Conservation (phyloP, 768 basidiomycete species). For the Tulasnella sp. region DNA sequence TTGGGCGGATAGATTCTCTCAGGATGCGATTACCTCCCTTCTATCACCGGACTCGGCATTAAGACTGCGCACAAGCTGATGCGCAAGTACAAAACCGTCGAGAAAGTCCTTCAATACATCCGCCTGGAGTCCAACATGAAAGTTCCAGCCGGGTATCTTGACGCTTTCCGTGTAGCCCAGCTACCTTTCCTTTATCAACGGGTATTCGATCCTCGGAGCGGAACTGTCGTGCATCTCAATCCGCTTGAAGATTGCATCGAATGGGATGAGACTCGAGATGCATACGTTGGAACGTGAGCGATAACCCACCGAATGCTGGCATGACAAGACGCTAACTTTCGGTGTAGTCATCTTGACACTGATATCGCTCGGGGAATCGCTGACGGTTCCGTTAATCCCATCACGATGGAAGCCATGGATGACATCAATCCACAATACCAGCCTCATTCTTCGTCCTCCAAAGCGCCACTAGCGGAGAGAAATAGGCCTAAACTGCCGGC, state of each 20-base stretch:
- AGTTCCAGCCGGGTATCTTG: conserved; percentile 72
- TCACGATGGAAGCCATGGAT: conserved; percentile 60
- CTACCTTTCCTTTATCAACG: conserved; percentile 90
- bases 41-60: conserved; percentile 85
- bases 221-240: conserved; percentile 66
- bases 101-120: conserved; percentile 72
- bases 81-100: conserved; percentile 78
- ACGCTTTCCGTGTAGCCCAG: conserved; percentile 76
- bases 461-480: neutral
- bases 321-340: conserved; percentile 22
- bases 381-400: conserved; percentile 64
- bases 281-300: conserved; percentile 65
- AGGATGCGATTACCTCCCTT: conserved; percentile 89
- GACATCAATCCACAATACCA: conserved; percentile 72
- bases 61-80: conserved; percentile 87
- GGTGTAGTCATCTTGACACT: conserved; percentile 57
- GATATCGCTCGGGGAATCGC: conserved; percentile 63
- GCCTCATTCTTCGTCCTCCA: conserved; percentile 32
- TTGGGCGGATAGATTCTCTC: conserved; percentile 55
- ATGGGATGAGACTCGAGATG: conserved; percentile 60
- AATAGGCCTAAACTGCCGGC: neutral
- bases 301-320: neutral
- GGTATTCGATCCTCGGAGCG: conserved; percentile 72
- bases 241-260: conserved; percentile 50
- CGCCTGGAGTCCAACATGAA: conserved; percentile 77